A percentile compares a stretch with the other conserved stretches of the same genome.
Conservation (phyloP, 352 stramenopile species). For the Pythium scleroteichum region DNA sequence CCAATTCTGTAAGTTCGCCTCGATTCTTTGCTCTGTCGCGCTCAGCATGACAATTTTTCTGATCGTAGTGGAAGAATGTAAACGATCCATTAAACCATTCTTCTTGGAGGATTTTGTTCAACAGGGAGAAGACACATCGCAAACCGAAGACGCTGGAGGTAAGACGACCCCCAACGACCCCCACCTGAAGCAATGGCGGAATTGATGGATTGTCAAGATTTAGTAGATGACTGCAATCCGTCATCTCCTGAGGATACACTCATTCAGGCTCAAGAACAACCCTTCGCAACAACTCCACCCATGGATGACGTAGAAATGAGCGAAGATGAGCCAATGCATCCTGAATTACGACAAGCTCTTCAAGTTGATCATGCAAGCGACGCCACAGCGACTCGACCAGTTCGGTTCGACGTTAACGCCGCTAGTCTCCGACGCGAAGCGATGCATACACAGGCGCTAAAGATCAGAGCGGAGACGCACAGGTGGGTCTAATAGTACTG, state of each 20-base stretch:
- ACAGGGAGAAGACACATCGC: constrained; percentile 4
- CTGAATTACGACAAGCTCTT: too few species aligned
- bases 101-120: constrained; percentile 39
- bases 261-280: too few species aligned
- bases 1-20: constrained; percentile 18
- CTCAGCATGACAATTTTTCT: neutral
- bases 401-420: neutral
- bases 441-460: neutral
- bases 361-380: too few species aligned
- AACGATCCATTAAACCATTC: constrained; percentile 38
- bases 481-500: neutral
- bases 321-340: neutral
- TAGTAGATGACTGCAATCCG: too few species aligned
- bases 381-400: neutral
- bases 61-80: constrained; percentile 27
- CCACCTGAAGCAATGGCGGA: neutral
- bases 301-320: neutral
- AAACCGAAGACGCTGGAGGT: constrained; percentile 6
- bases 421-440: neutral
- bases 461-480: neutral
- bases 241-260: too few species aligned
- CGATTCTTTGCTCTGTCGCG: neutral
- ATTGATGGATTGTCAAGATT: too few species aligned
- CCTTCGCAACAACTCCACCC: too few species aligned
- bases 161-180: neutral